Base-by-base conservation (phyloP, 148 eudicot genomes). In the Mesembryanthemum crystallinum region DNA sequence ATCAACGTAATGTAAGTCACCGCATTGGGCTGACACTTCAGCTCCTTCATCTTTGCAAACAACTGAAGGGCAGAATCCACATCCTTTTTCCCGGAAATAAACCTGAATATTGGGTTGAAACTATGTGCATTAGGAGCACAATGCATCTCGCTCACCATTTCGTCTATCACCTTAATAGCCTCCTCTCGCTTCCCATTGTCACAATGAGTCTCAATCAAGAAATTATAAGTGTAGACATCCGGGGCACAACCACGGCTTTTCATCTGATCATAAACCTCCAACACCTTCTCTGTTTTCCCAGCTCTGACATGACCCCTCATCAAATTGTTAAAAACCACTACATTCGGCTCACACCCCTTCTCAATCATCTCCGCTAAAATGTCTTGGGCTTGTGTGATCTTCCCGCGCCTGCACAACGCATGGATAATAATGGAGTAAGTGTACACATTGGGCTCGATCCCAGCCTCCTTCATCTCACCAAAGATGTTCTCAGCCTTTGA, bases 301-400 rank as follows among this genome's bases (percentile, higher is more conserved):
- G 82, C 82, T 73, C 90, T 94, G 21, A 89, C 98, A 84, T 94
- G 94, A 52, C 89, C 92, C 82, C 97, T 78, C 92, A 94, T 92
- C 76, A 94, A 45, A 76, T 90, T 94, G 71, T 94, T 94, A 58
- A 89, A 94, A 72, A 97, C 92, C 49, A 84, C 80, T 0, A 91
- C 81, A 78, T 94, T 94, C 0, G 98, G 97, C 25, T 76, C 72
- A 66, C 89, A 84, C 7, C 96, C 97, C 42, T 49, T 73, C 57
- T 90, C 96, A 77, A 94, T 77, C 98, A 94, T 94, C 74, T 94
- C 98, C 2, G 96, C 74, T 12, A 94, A 90, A 29, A 94, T 96
- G 82, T 94, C 98, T 35, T 94, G 91, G 25, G 98, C 97, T 14
- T 97, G 91, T 0, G 82, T 88, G 59, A 89, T 89, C 63, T 92